phyloP scores from a whole-genome alignment of 257 asterid species.

The Petrea volubilis region DNA sequence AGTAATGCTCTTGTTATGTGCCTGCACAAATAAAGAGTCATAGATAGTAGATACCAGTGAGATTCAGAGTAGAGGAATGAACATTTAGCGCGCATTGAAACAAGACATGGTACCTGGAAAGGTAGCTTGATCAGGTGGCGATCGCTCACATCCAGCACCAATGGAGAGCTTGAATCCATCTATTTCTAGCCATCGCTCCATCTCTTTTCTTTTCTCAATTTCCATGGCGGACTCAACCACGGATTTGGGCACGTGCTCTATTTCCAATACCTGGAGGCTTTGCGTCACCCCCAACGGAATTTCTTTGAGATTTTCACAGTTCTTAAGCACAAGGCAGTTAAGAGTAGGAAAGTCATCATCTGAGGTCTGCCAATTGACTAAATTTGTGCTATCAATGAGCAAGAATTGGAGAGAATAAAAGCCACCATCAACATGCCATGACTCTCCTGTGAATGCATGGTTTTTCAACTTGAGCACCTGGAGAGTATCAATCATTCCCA shows the following conservation, averaged over 20 bases:
- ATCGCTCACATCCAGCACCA: slow-evolving; percentile 5
- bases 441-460: slow-evolving; percentile 36
- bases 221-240: slow-evolving; percentile 27
- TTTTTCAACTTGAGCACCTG: slow-evolving; percentile 50
- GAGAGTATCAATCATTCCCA: slow-evolving; percentile 33
- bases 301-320: slow-evolving; percentile 26
- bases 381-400: slow-evolving; percentile 31
- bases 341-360: slow-evolving; percentile 33
- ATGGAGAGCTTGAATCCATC: slow-evolving; percentile 24
- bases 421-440: slow-evolving; percentile 28
- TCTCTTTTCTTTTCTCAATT: background rate
- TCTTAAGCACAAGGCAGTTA: slow-evolving; percentile 27
- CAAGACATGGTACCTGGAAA: background rate
- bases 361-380: slow-evolving; percentile 35
- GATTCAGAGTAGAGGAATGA: background rate
- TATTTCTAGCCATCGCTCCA: background rate
- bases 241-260: slow-evolving; percentile 8
- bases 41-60: background rate
- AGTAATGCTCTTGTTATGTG: background rate
- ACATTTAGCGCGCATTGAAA: background rate
- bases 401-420: slow-evolving; percentile 32
- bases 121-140: background rate
- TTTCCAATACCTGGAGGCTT: slow-evolving; percentile 31
- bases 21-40: background rate
- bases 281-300: slow-evolving; percentile 31